These are phyloP conservation scores for Pseudogymnoascus sp. DNA, from an alignment of 2,329 filamentous ascomycete genomes.

Conservation along the genomic window DNA sequence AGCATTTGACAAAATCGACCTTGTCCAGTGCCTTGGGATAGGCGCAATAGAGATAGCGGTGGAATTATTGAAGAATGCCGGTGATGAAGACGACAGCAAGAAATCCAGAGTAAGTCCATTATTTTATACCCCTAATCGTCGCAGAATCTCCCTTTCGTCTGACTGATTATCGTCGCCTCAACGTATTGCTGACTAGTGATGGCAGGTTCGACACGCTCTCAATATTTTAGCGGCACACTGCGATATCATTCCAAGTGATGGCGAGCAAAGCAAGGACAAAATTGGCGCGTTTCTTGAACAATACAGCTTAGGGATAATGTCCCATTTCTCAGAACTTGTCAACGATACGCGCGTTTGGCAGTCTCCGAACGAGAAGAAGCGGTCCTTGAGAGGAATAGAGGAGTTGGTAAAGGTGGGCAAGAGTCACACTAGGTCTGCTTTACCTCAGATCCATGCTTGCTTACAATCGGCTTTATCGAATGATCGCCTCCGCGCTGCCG, in stretches of 20 bases:
- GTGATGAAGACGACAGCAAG: slow-evolving; percentile 52
- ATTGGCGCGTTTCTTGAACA: slow-evolving; percentile 70
- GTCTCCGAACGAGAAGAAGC: slow-evolving; percentile 58
- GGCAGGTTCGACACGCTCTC: slow-evolving; percentile 25
- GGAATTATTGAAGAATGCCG: slow-evolving; percentile 73
- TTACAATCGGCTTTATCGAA: slow-evolving; percentile 74
- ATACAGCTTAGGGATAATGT: slow-evolving; percentile 80
- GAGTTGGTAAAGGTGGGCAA: slow-evolving; percentile 77
- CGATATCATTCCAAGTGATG: slow-evolving; percentile 35
- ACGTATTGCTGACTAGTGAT: slow-evolving; percentile 11
- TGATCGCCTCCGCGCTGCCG: slow-evolving; percentile 63
- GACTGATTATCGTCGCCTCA: not conserved
- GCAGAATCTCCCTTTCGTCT: not conserved
- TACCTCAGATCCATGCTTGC: slow-evolving; percentile 88
- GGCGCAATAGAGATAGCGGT: slow-evolving; percentile 70
- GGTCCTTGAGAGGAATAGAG: slow-evolving; percentile 73
- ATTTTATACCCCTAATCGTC: not conserved
- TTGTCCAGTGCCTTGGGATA: slow-evolving; percentile 61
- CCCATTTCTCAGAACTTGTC: slow-evolving; percentile 68
- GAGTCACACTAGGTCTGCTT: slow-evolving; percentile 62
- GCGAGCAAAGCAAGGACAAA: slow-evolving; percentile 32
- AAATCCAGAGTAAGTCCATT: slow-evolving; percentile 45
- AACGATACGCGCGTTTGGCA: slow-evolving; percentile 56
- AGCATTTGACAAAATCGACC: slow-evolving; percentile 56
- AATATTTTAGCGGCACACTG: slow-evolving; percentile 37